Evolutionary conservation across 352 stramenopile species (phyloP).

Genomic region (Phytopythium oedochilum): DNA sequence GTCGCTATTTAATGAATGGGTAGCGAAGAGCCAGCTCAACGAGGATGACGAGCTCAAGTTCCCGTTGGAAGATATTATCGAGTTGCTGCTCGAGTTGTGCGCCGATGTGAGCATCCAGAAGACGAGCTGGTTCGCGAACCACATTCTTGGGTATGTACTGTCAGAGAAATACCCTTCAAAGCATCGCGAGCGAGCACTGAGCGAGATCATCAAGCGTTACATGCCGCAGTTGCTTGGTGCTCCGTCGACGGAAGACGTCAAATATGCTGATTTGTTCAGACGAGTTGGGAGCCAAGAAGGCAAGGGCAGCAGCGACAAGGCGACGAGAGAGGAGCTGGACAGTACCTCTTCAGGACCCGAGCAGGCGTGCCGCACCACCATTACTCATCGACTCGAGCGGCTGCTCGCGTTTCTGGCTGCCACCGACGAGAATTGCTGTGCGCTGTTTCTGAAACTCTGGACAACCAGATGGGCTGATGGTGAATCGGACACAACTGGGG

Average conservation of each 20-base stretch:
- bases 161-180: conserved; percentile 21
- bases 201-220: conserved; percentile 30
- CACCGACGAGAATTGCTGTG: not conserved
- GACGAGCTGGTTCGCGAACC: conserved; percentile 69
- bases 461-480: conserved; percentile 13
- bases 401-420: not conserved
- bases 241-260: conserved; percentile 12
- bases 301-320: not conserved
- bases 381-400: not conserved
- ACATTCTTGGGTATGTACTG: conserved; percentile 56
- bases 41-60: conserved; percentile 4
- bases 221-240: conserved; percentile 51
- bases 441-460: conserved; percentile 42
- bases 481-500: not conserved
- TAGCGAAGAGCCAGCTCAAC: conserved; percentile 16
- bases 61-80: conserved; percentile 28
- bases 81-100: conserved; percentile 37
- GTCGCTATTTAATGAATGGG: conserved; percentile 13
- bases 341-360: not conserved
- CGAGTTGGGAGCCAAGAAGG: not conserved
- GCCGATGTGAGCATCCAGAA: conserved; percentile 54
- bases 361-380: not conserved
- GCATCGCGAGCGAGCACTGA: conserved; percentile 22
- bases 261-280: not conserved
- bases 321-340: no score